Evolutionary conservation across 2,329 filamentous ascomycete genomes (phyloP), one percentile per base, ranked within the genome.

Genomic region (Fusarium tuaranense): DNA sequence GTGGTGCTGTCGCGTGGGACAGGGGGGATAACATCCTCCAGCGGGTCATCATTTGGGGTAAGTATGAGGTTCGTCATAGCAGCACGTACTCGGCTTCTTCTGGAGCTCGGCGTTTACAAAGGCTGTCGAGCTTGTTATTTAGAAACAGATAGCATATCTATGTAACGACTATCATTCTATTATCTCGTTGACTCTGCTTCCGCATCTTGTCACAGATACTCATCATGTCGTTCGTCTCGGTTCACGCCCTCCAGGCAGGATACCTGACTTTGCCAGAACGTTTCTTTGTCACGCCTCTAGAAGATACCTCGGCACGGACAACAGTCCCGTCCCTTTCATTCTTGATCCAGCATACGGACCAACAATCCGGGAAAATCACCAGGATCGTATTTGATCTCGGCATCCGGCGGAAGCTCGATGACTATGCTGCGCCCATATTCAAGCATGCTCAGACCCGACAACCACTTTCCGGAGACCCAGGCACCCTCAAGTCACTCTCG

Each of bases 311-410:
- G 7, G 58, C 62, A 2, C 30, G 39, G 2, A 71, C 32, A 27
- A 65, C 57, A 6, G 69, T 71, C 8, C 69, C 69, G 2, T 71
- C 69, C 3, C 30, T 71, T 14, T 71, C 62, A 1, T 71, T 71
- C 25, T 32, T 71, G 20, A 67, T 71, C 18, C 66, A 69, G n/a
- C 69, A 71, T 34, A 25, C 12, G 10, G 14, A 53, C 12, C 16
- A 7, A 5, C 7, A 59, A 6, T 53, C 53, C 2, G 36, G 63
- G 7, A 46, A 64, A 25, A 20, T 18, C 14, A 69, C 66, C 4
- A 27, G 69, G 2, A 38, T 69, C 10, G 39, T 71, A 5, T 71
- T 71, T 18, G 69, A 71, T 27, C 65, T 68, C 13, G 68, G 68
- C 10, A 64, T 70, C 12, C 65, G 68, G 14, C 53, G 55, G 7